phyloP scores from a whole-genome alignment of 83 land plant species.

The Picea engelmannii region DNA sequence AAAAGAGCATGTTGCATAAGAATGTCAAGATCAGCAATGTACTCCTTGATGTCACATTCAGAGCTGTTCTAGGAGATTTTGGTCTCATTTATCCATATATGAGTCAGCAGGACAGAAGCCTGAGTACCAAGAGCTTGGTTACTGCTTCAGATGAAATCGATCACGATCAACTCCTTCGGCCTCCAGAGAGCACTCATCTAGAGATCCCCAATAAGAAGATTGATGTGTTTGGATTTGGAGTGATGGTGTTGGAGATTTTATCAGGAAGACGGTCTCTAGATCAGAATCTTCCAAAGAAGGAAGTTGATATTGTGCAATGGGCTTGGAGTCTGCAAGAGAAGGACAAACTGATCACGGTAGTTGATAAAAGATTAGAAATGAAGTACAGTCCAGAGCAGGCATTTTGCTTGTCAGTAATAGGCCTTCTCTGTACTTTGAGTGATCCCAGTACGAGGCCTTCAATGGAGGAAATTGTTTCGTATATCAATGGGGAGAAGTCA shows the following conservation, averaged over 20 bases:
- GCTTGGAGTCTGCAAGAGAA: slow-evolving; percentile 26
- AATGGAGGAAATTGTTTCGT: slow-evolving; percentile 22
- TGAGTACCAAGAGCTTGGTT: background rate
- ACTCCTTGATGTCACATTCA: slow-evolving; percentile 26
- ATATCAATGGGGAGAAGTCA: slow-evolving; percentile 16
- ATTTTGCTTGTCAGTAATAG: slow-evolving; percentile 20
- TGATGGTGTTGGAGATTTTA: slow-evolving; percentile 21
- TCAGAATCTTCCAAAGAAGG: background rate
- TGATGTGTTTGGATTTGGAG: slow-evolving; percentile 30
- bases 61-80: slow-evolving; percentile 33
- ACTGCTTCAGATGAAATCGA: slow-evolving; percentile 17
- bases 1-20: slow-evolving; percentile 27
- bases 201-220: slow-evolving; percentile 13
- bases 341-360: slow-evolving; percentile 12
- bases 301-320: slow-evolving; percentile 18
- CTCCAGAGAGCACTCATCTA: slow-evolving; percentile 4
- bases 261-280: slow-evolving; percentile 17
- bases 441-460: slow-evolving; percentile 23
- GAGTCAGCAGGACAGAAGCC: background rate
- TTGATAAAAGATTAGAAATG: slow-evolving; percentile 20
- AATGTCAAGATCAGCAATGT: slow-evolving; percentile 31
- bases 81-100: slow-evolving; percentile 17
- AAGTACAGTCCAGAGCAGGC: slow-evolving; percentile 22
- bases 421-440: slow-evolving; percentile 26
- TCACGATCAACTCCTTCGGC: background rate